phyloP scores from a whole-genome alignment of 1,139 yeast genomes.

The Saccharomyces hybrid region DNA sequence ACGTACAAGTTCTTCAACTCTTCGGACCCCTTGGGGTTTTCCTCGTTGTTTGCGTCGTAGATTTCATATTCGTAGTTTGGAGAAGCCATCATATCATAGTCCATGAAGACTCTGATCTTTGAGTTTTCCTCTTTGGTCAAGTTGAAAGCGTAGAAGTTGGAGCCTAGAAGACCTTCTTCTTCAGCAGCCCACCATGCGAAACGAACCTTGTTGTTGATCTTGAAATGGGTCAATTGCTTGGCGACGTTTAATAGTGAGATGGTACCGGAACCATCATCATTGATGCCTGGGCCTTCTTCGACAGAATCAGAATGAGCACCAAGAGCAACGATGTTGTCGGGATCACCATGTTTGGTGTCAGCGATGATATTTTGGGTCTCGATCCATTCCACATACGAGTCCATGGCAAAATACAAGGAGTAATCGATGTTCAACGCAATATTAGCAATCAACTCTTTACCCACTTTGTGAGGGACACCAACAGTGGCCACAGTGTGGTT shows the following conservation, averaged over 20 bases:
- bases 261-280: conserved; percentile 91
- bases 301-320: conserved; percentile 96
- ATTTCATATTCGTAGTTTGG: conserved; percentile 88
- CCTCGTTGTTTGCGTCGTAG: conserved; percentile 62
- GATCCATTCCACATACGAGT: conserved; percentile 57
- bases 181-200: conserved; percentile 99
- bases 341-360: conserved; percentile 76
- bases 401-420: conserved; percentile 38
- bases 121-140: conserved; percentile 61
- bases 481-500: conserved; percentile 65
- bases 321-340: conserved; percentile 73
- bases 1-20: conserved; percentile 68
- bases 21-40: conserved; percentile 81
- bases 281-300: conserved; percentile 85
- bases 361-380: conserved; percentile 75
- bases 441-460: conserved; percentile 39
- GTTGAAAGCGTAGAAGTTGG: conserved; percentile 62
- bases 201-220: conserved; percentile 78
- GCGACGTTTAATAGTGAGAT: conserved; percentile 82
- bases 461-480: conserved; percentile 52
- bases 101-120: conserved; percentile 86
- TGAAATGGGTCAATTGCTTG: conserved; percentile 61
- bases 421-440: conserved; percentile 28
- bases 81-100: conserved; percentile 97
- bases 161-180: conserved; percentile 90